Base-by-base conservation (phyloP, 495 filamentous ascomycete species). In the Hypoxylon intermedium region DNA sequence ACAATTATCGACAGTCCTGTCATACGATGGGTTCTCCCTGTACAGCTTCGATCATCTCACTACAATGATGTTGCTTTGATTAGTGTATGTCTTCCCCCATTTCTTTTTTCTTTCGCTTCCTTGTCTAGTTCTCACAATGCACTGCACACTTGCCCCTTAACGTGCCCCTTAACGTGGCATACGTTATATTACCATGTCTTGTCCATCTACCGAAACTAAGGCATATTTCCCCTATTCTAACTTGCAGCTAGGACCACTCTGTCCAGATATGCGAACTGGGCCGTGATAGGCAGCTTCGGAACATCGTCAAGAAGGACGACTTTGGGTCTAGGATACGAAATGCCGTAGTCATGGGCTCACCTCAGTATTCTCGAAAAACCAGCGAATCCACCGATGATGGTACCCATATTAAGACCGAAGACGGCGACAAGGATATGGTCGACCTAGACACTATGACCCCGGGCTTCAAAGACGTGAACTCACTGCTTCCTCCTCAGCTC, bases 11-110 rank as follows among this genome's bases (percentile, higher is more conserved):
- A 85, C 42, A 96, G 89, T 52, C 87, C 91, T 1, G 77, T 87
- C 18, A 83, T 90, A 56, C 88, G 89, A 65, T 87, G 83, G 73
- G 90, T 97, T 31, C 72, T 96, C 9, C 92, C 93, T 7, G 90
- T 88, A 6, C 83, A 88, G 54, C 79, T 98, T 45, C 79, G 92
- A 37, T 84, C 84, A 52, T 75, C 77, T 42, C 68, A 81, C 6
- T 80, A 85, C 51, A 93, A 96, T 49, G 93, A 98, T 79, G 89
- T 97, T 59, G 87, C 92, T n/a, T 92, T 97, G 58, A 82, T 98
- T 41, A 86, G 89, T 31, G 89, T 92, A 72, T 71, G 87, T 73
- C 68, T 16, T 5, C 9, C 43, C 42, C 40, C 58, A 21, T 45
- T 47, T 23, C 50, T 33, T 31, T 49, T 59, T 38, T 36, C 21